phyloP scores from a whole-genome alignment of 352 stramenopile species.

The Phytophthora meadii region DNA sequence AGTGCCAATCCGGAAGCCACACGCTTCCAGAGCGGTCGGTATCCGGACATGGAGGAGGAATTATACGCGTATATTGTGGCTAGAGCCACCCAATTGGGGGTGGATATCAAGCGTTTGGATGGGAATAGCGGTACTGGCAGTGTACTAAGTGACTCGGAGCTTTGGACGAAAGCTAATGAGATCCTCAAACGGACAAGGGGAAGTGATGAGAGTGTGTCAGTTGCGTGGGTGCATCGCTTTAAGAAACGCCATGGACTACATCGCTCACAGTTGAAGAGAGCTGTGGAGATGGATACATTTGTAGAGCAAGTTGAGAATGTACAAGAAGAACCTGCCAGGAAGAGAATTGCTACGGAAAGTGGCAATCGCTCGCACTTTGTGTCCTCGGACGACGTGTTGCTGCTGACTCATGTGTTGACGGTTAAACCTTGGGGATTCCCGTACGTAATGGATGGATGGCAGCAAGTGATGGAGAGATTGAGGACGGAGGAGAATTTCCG shows the following conservation, averaged over 20 bases:
- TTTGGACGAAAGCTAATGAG: conserved; percentile 46
- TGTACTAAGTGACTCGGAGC: conserved; percentile 32
- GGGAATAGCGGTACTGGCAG: not conserved
- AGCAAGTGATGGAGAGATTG: conserved; percentile 28
- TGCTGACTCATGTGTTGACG: conserved; percentile 31
- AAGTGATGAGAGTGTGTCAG: conserved; percentile 33
- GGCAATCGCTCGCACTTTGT: conserved; percentile 33
- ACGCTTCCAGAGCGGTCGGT: conserved; percentile 43
- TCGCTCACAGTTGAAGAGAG: conserved; percentile 22
- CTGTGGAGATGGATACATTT: not conserved
- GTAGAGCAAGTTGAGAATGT: too few species aligned
- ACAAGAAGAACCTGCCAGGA: conserved; percentile 6
- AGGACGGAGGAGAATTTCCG: conserved; percentile 12
- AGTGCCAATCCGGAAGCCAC: conserved; percentile 42
- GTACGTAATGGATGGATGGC: conserved; percentile 39
- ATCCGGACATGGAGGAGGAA: conserved; percentile 39
- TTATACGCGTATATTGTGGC: conserved; percentile 24
- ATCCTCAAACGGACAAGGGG: conserved; percentile 34
- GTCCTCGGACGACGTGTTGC: conserved; percentile 37
- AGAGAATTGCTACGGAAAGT: conserved; percentile 9
- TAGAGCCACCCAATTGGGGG: conserved; percentile 2
- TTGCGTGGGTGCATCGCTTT: conserved; percentile 45
- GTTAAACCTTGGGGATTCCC: conserved; percentile 34
- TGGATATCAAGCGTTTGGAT: conserved; percentile 12
- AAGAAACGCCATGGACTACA: conserved; percentile 45